Conservation (phyloP, 148 eudicot species). For the Hydrangea macrophylla region DNA sequence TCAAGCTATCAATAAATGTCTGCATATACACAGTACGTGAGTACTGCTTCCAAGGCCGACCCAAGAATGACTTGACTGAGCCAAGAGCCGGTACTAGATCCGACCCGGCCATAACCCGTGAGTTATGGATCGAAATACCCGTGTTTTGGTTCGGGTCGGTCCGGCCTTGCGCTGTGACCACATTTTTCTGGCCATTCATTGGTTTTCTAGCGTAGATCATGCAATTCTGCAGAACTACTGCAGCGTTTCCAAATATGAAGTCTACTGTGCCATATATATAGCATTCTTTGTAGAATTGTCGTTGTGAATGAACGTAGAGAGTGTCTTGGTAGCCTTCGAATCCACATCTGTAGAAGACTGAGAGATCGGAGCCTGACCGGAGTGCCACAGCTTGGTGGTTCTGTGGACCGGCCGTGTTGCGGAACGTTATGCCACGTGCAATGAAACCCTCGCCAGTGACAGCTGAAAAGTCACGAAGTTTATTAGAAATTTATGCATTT, state of each 20-base stretch:
- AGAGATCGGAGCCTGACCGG: slow-evolving; percentile 31
- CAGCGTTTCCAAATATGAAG: slow-evolving; percentile 49
- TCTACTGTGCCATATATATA: slow-evolving; percentile 45
- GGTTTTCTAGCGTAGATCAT: slow-evolving; percentile 32
- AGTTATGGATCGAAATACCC: slow-evolving; percentile 37
- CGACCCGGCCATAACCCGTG: slow-evolving; percentile 22
- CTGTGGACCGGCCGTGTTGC: slow-evolving; percentile 46
- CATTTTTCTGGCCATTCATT: slow-evolving; percentile 17
- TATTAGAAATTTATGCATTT: not conserved
- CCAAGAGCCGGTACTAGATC: slow-evolving; percentile 27
- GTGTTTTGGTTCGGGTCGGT: slow-evolving; percentile 47
- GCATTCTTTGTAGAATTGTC: slow-evolving; percentile 45
- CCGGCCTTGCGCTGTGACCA: slow-evolving; percentile 44
- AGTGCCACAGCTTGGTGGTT: slow-evolving; percentile 43
- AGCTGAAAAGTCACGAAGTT: slow-evolving; percentile 9
- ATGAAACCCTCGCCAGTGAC: slow-evolving; percentile 32
- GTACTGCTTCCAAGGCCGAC: slow-evolving; percentile 47
- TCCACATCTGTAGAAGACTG: slow-evolving; percentile 39
- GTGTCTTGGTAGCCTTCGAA: slow-evolving; percentile 56
- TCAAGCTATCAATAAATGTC: slow-evolving; percentile 19
- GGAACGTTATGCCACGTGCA: slow-evolving; percentile 35
- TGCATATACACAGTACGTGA: slow-evolving; percentile 30
- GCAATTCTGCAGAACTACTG: slow-evolving; percentile 41
- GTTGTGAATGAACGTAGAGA: slow-evolving; percentile 28
- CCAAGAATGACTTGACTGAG: slow-evolving; percentile 32